A percentile compares a stretch with the other conserved stretches of the same genome.
Evolutionary conservation across 2,329 filamentous ascomycete species (phyloP).

Genomic region (Endoconidiophora polonica): DNA sequence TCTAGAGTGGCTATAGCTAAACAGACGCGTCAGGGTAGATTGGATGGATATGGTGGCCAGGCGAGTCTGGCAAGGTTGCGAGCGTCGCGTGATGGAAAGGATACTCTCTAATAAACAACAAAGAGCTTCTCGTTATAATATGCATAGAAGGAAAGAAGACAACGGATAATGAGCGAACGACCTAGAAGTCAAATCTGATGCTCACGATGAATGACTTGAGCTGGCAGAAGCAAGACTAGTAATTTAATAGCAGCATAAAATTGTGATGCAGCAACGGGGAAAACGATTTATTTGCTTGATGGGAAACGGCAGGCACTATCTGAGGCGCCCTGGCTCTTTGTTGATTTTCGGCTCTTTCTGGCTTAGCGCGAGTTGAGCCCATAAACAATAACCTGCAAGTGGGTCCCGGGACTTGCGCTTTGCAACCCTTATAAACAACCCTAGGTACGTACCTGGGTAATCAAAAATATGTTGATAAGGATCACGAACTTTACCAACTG

Average conservation of each 20-base stretch:
- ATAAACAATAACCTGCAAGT: slow-evolving; percentile 1
- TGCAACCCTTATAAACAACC: not conserved
- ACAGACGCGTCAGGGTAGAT: not conserved
- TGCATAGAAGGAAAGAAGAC: not conserved
- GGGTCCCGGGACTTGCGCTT: not conserved
- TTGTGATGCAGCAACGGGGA: not conserved
- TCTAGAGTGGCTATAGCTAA: not conserved
- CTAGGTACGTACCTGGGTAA: not conserved
- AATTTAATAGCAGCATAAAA: not conserved
- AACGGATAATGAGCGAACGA: not conserved
- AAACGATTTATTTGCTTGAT: not conserved
- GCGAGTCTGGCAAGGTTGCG: not conserved
- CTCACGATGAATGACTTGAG: not conserved
- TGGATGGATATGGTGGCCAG: not conserved
- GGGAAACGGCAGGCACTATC: not conserved
- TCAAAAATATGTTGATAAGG: slow-evolving; percentile 1
- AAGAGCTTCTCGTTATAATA: not conserved
- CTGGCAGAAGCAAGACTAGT: not conserved
- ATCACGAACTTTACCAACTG: no score
- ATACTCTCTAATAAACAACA: slow-evolving; percentile 11
- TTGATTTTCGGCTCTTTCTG: slow-evolving; percentile 5
- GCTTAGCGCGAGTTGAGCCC: slow-evolving; percentile 1
- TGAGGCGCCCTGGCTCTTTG: slow-evolving; percentile 6
- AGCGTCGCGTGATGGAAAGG: not conserved
- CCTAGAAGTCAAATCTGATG: not conserved